A percentile compares a stretch with the other conserved stretches of the same genome.
Conservation (phyloP, 202 grass and related monocot genomes). For the Miscanthus sacchariflorus region DNA sequence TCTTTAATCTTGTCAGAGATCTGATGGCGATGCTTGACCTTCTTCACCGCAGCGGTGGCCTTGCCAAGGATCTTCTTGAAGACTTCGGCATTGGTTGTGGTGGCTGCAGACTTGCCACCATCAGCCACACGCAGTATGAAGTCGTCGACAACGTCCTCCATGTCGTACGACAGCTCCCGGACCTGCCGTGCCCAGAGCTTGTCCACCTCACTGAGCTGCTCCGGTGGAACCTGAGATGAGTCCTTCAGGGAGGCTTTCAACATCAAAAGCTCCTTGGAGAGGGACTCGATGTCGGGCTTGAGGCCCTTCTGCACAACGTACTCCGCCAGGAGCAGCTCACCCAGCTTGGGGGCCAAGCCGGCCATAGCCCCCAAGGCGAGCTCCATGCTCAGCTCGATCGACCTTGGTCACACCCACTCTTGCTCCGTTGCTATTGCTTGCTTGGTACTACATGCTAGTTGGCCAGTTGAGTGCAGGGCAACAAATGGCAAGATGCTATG, state of each 20-base stretch:
- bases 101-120: fast-evolving
- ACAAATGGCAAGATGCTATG: too few species aligned
- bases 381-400: not conserved
- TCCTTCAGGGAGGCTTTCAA: not conserved
- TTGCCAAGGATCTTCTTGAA: slow-evolving; percentile 19
- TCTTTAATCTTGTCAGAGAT: not conserved
- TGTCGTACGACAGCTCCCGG: slow-evolving; percentile 6
- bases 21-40: not conserved
- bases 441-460: not conserved
- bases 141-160: not conserved
- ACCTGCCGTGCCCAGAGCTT: not conserved
- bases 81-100: not conserved
- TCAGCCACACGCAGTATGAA: not conserved
- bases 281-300: not conserved
- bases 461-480: not conserved
- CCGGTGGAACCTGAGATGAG: not conserved
- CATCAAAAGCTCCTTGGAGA: not conserved
- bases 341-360: not conserved
- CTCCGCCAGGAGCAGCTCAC: not conserved
- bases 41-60: not conserved
- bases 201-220: not conserved
- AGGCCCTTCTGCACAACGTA: not conserved
- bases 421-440: not conserved
- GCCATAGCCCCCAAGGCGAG: slow-evolving; percentile 15
- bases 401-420: too few species aligned